Conservation (phyloP, 2,329 filamentous ascomycete species). For the Colletotrichum tamarilloi region DNA sequence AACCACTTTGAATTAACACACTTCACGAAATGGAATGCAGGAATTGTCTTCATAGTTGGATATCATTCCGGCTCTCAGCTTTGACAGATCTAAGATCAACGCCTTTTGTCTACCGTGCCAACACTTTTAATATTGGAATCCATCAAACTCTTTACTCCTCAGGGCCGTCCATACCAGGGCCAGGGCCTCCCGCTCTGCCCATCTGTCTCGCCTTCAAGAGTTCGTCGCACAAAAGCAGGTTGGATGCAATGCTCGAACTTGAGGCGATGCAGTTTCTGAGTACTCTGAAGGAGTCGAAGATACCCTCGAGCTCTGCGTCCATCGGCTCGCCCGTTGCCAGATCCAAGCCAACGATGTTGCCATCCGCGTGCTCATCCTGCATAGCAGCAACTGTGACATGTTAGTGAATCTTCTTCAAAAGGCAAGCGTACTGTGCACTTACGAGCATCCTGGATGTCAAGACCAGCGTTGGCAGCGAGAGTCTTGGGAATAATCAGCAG, state of each 20-base stretch:
- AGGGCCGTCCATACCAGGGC: conserved; percentile 72
- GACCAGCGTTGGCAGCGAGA: conserved; percentile 92
- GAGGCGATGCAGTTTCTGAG: conserved; percentile 93
- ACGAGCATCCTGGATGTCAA: conserved; percentile 96
- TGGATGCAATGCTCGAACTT: conserved; percentile 93
- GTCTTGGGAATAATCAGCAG: conserved; percentile 97
- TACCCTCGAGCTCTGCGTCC: conserved; percentile 92
- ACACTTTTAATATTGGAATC: conserved; percentile 53
- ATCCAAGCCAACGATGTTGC: conserved; percentile 87
- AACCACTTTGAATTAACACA: background rate
- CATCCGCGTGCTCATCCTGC: conserved; percentile 86
- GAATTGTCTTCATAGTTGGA: conserved; percentile 20
- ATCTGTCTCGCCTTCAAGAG: conserved; percentile 98
- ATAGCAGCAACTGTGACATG: conserved; percentile 76
- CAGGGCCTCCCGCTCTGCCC: conserved; percentile 73
- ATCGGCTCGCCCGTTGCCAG: conserved; percentile 90
- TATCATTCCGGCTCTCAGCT: conserved; percentile 35
- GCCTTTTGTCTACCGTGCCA: conserved; percentile 52
- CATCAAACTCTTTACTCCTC: conserved; percentile 53
- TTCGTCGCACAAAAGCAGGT: conserved; percentile 95
- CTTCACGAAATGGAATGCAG: background rate
- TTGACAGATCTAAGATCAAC: conserved; percentile 37
- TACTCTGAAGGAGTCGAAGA: conserved; percentile 97
- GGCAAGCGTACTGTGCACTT: conserved; percentile 54
- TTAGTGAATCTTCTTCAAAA: background rate